phyloP scores from a whole-genome alignment of 2,329 filamentous ascomycete genomes.

The Hymenoscyphus repandus region DNA sequence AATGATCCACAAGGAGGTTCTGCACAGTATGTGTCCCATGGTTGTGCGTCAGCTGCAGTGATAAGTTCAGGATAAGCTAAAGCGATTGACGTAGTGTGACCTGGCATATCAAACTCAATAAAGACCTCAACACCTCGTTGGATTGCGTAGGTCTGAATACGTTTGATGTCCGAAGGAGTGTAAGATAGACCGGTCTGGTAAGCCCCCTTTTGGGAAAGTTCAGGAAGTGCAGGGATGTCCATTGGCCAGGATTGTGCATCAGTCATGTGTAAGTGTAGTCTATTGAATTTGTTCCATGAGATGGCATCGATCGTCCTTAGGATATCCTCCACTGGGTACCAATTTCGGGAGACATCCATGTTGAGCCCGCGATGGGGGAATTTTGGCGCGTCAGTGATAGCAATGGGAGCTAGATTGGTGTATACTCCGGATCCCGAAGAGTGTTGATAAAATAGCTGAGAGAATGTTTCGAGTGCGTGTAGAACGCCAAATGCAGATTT shows the following conservation, averaged over 20 bases:
- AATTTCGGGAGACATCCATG: slow-evolving; percentile 72
- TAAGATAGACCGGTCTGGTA: slow-evolving; percentile 66
- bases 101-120: slow-evolving; percentile 76
- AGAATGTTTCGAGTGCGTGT: slow-evolving; percentile 69
- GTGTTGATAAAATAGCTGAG: slow-evolving; percentile 74
- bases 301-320: slow-evolving; percentile 71
- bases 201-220: slow-evolving; percentile 66
- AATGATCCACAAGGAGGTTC: slow-evolving; percentile 65
- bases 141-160: slow-evolving; percentile 66
- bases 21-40: slow-evolving; percentile 54
- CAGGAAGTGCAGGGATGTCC: slow-evolving; percentile 69
- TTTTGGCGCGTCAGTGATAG: slow-evolving; percentile 66
- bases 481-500: slow-evolving; percentile 64
- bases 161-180: slow-evolving; percentile 55
- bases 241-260: slow-evolving; percentile 84
- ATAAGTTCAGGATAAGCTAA: slow-evolving; percentile 67
- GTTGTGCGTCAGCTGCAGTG: slow-evolving; percentile 53
- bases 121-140: slow-evolving; percentile 66
- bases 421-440: slow-evolving; percentile 56
- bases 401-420: slow-evolving; percentile 64
- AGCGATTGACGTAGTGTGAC: slow-evolving; percentile 66
- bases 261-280: slow-evolving; percentile 74
- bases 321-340: slow-evolving; percentile 48
- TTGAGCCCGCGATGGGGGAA: slow-evolving; percentile 76
- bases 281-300: slow-evolving; percentile 77